Percentiles rank a stretch among this genome's conserved stretches.
These are phyloP conservation scores for Ceratocystis ficicola DNA, from an alignment of 2,329 filamentous ascomycete genomes.

Conservation along the genomic window DNA sequence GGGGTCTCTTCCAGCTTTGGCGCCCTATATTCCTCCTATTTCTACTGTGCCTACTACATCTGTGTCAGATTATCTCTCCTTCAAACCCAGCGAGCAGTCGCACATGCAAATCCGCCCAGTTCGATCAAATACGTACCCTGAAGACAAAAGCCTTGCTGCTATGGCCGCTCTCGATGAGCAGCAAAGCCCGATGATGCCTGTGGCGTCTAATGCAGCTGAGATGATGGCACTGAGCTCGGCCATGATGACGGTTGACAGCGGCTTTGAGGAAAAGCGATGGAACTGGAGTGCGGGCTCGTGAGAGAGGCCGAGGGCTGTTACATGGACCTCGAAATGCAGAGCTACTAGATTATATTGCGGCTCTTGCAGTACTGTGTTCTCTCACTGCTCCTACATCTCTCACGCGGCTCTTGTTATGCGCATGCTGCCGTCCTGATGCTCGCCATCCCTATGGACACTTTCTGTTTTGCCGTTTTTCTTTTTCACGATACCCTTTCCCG, in stretches of 20 bases:
- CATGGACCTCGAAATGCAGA: background rate
- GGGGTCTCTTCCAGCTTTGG: background rate
- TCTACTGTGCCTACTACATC: background rate
- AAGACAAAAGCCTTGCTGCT: background rate
- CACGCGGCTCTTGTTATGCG: no score
- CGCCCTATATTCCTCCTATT: background rate
- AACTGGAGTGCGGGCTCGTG: conserved; percentile 33
- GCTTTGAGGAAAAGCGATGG: conserved; percentile 48
- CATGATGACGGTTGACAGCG: conserved; percentile 46
- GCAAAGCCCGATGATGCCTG: conserved; percentile 6
- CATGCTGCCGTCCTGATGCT: background rate
- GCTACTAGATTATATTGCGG: background rate
- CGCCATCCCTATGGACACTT: background rate
- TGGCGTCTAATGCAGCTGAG: conserved; percentile 13
- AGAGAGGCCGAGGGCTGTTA: background rate
- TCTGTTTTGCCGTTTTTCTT: background rate
- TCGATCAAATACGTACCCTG: background rate
- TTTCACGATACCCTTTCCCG: conserved; percentile 2
- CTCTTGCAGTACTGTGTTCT: background rate
- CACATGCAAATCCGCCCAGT: background rate
- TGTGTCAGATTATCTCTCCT: background rate
- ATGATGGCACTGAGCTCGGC: conserved; percentile 35
- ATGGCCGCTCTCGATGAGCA: background rate
- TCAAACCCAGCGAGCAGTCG: background rate
- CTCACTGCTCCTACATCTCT: no score